Evolutionary conservation across 441 rosid genomes (phyloP).

Genomic region (Pelargonium myrrhifolium): DNA sequence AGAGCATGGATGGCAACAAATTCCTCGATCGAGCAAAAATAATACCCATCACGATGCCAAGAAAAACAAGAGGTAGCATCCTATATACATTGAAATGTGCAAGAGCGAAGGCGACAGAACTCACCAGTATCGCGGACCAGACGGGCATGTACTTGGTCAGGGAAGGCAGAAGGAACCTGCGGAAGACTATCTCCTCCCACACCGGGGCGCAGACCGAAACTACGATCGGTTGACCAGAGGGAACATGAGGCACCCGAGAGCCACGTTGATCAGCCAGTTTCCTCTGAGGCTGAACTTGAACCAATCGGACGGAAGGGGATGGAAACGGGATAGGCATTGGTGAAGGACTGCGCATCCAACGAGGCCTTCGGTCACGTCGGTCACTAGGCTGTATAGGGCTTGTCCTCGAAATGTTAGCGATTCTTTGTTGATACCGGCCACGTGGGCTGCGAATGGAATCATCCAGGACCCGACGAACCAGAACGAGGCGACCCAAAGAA

Average conservation of each 20-base stretch:
- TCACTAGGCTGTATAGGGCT: neutral
- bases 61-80: neutral
- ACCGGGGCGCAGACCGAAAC: neutral
- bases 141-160: slow-evolving; percentile 1
- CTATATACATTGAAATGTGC: slow-evolving; percentile 4
- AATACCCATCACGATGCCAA: neutral
- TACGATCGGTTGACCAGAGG: neutral
- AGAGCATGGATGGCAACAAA: slow-evolving; percentile 1
- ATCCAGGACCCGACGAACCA: neutral
- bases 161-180: neutral
- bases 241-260: slow-evolving; percentile 4
- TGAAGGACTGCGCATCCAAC: neutral
- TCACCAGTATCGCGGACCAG: neutral
- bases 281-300: neutral
- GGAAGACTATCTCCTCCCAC: slow-evolving; percentile 1
- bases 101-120: neutral
- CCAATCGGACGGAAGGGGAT: neutral
- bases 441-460: slow-evolving; percentile 1
- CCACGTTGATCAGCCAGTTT: neutral
- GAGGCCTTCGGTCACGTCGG: neutral
- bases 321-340: neutral
- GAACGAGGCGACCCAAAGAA: neutral
- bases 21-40: neutral
- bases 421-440: slow-evolving; percentile 1
- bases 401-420: neutral